Evolutionary conservation across 2,329 filamentous ascomycete genomes (phyloP), one percentile per base, ranked within the genome.

Genomic region (Pyrenophora graminea): DNA sequence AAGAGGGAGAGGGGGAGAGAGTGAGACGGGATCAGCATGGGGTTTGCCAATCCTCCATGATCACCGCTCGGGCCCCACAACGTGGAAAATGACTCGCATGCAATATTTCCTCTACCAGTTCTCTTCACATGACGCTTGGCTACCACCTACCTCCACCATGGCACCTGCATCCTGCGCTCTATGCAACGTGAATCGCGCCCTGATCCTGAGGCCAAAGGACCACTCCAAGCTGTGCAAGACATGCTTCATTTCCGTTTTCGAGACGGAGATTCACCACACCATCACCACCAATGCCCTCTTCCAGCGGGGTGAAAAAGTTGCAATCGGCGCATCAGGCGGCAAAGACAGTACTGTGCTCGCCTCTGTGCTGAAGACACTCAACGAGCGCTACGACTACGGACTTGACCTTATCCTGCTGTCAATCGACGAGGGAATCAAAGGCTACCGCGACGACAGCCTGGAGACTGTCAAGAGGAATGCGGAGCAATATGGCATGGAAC

Each of bases 301-400:
- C 74, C 79, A 80, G 38, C 85, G 82, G 1, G 93, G 93, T 51
- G 94, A 99, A 72, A 85, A 83, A 54, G 84, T 99, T 33, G 95
- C 94, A 6, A 97, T 99, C 66, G 95, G 94, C 37, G 94, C 95
- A 41, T 97, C 92, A 1, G 94, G 94, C 48, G 94, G 94, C 63
- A 99, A 99, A 76, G 94, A 99, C 74, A 97, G 91, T 45, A 99
- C 94, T 0, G 94, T 99, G 0, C 81, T 99, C 9, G 94, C 94
- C 4, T 95, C 91, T 0, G 92, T 99, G 0, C 81, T 99, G 45
- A 97, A 97, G 73, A 96, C 91, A 0, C 79, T 99, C 3, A 97
- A 99, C 64, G 90, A 96, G 71, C 85, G 92, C 39, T 85, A 97
- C 70, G 80, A 87, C 59, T 97, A 97, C 71, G 90, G 88, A 1